These are phyloP conservation scores for Cladochytrium replicatum DNA, from an alignment of 192 early-diverging fungal species.

Conservation along the genomic window DNA sequence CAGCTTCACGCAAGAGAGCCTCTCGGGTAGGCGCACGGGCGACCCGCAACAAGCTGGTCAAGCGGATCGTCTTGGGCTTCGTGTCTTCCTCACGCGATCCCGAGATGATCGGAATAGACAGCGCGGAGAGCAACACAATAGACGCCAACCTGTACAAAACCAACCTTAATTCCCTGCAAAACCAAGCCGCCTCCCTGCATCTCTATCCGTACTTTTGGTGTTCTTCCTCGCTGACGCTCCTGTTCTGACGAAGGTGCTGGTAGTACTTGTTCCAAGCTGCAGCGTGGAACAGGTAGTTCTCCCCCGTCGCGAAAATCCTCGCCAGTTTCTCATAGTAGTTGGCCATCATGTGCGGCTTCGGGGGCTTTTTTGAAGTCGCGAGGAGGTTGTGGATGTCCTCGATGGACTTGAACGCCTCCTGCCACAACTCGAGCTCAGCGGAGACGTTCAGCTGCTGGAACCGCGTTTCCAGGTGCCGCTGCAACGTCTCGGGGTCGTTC, in stretches of 20 bases:
- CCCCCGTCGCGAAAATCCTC: conserved; percentile 90
- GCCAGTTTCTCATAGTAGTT: conserved; percentile 99
- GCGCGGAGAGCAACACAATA: conserved; percentile 83
- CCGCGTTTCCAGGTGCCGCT: conserved; percentile 91
- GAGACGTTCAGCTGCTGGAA: conserved; percentile 95
- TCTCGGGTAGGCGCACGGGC: conserved; percentile 76
- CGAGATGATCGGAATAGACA: conserved; percentile 93
- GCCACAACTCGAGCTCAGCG: conserved; percentile 96
- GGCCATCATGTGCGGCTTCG: conserved; percentile 91
- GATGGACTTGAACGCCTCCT: conserved; percentile 93
- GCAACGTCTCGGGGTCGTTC: conserved; percentile 90
- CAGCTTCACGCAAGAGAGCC: conserved; percentile 79
- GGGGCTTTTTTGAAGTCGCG: conserved; percentile 69
- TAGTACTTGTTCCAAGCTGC: conserved; percentile 82
- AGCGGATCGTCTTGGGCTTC: conserved; percentile 60
- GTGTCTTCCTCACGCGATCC: conserved; percentile 65
- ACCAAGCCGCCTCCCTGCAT: too few relatives aligned
- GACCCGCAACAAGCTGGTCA: conserved; percentile 81
- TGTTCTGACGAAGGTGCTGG: conserved; percentile 60
- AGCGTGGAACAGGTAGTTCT: conserved; percentile 97
- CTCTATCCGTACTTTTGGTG: conserved; percentile 57
- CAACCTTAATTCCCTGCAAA: too few relatives aligned
- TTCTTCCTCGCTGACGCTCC: conserved; percentile 76
- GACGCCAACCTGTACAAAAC: conserved; percentile 78
- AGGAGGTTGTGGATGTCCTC: conserved; percentile 97